Evolutionary conservation across 2,329 filamentous ascomycete genomes (phyloP), one percentile per base, ranked within the genome.

Genomic region (Epichloe aotearoae): DNA sequence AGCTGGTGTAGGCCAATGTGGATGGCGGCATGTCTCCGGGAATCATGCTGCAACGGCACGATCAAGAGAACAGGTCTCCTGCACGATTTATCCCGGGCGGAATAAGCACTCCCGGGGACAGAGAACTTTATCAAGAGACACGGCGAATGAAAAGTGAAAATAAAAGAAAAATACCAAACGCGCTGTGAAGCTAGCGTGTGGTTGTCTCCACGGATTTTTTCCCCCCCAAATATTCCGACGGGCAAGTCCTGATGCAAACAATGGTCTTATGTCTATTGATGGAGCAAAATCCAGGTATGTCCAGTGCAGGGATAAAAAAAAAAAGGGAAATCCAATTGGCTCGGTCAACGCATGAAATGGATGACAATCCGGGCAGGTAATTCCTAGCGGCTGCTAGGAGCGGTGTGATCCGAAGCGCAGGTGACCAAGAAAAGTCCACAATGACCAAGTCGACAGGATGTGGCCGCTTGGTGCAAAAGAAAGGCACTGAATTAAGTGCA

Each of bases 1-100:
- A 61, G 55, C 64, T 66, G 61, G 69, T 71, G 64, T 75, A 76
- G 55, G 69, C 65, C 67, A 72, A 67, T 50, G 74, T 70, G 59
- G 70, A 67, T 56, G 73, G 71, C 43, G 70, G 66, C 71, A 74
- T 72, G 55, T 68, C 64, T 60, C 64, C 62, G 53, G 62, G 62
- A 59, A 64, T 64, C 65, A 67, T 66, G 58, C 59, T 63, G 50
- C 36, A n/a, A 30, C 12, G 34, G 15, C 26, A 39, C 47, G 20
- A 44, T 33, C 15, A 19, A 23, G 46, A 45, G 12, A 40, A 17
- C 19, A 41, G 19, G n/a, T 38, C 14, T 26, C 15, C 19, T 14
- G 8, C 34, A 20, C 17, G 45, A 39, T 20, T 4, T 19, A 30
- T 43, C 17, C 47, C 30, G 14, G 20, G 23, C 12, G 15, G 19